Evolutionary conservation across 2,329 filamentous ascomycete species (phyloP).

Genomic region (Tolypocladium endophyticum): DNA sequence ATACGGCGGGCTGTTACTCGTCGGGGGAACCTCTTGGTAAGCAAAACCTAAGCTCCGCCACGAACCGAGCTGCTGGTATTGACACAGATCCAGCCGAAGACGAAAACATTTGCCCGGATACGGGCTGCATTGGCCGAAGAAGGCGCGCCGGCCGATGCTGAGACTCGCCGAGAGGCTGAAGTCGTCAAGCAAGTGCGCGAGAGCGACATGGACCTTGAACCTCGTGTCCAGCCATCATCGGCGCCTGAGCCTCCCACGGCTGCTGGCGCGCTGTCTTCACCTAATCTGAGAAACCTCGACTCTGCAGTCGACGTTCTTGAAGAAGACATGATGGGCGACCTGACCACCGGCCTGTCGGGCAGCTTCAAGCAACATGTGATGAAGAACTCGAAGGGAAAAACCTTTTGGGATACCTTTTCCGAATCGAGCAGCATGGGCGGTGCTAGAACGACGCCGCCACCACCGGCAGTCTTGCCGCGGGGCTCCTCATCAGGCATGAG

Average conservation of each 20-base stretch:
- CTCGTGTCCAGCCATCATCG: conserved; percentile 22
- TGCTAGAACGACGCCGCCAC: conserved; percentile 51
- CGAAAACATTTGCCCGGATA: conserved; percentile 89
- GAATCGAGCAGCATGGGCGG: conserved; percentile 47
- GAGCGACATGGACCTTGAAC: conserved; percentile 60
- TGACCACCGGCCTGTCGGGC: conserved; percentile 38
- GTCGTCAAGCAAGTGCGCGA: conserved; percentile 93
- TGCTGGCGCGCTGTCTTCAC: conserved; percentile 57
- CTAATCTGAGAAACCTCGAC: conserved; percentile 54
- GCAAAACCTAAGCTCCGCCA: neutral
- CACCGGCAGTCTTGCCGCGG: conserved; percentile 49
- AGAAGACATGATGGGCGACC: conserved; percentile 56
- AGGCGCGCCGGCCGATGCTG: conserved; percentile 74
- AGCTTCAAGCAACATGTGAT: conserved; percentile 68
- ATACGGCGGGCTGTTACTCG: conserved; percentile 76
- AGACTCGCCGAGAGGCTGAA: conserved; percentile 84
- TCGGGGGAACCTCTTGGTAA: conserved; percentile 76
- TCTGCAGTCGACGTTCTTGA: conserved; percentile 59
- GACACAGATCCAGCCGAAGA: conserved; percentile 61
- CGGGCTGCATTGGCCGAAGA: conserved; percentile 85
- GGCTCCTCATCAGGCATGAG: conserved; percentile 51
- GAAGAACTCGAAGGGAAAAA: conserved; percentile 59
- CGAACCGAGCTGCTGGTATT: neutral
- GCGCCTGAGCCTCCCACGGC: conserved; percentile 35
- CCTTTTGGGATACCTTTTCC: conserved; percentile 68